A percentile compares a stretch with the other conserved stretches of the same genome.
Conservation (phyloP, 352 stramenopile genomes). For the Phytopythium kandeliae region DNA sequence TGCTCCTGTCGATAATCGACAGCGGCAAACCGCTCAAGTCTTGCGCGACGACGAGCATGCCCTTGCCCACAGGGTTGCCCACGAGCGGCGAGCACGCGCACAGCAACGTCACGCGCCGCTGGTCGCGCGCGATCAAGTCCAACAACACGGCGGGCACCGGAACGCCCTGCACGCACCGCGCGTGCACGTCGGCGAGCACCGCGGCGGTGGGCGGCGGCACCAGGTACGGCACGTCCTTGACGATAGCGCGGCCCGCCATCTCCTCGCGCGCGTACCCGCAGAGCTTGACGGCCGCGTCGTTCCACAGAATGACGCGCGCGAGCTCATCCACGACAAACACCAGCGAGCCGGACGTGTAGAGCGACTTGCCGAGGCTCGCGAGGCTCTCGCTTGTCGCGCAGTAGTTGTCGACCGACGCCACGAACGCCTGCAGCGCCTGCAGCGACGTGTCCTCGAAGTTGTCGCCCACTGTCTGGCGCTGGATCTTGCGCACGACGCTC, state of each 20-base stretch:
- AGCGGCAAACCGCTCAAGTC: constrained; percentile 51
- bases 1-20: constrained; percentile 27
- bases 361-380: constrained; percentile 73
- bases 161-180: constrained; percentile 49
- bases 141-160: constrained; percentile 47
- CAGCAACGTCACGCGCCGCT: constrained; percentile 55
- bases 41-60: constrained; percentile 79
- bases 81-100: constrained; percentile 67
- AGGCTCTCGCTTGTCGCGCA: constrained; percentile 74
- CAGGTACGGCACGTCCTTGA: constrained; percentile 66
- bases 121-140: constrained; percentile 52
- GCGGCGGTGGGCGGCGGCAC: constrained; percentile 49
- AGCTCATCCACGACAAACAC: constrained; percentile 82
- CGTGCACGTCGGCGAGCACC: constrained; percentile 50
- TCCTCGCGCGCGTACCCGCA: constrained; percentile 76
- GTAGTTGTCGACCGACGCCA: constrained; percentile 65
- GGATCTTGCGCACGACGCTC: constrained; percentile 64
- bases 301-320: constrained; percentile 86
- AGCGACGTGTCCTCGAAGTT: constrained; percentile 62
- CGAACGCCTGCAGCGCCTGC: constrained; percentile 68
- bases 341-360: constrained; percentile 69
- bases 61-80: constrained; percentile 63
- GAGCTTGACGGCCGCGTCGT: constrained; percentile 68
- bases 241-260: constrained; percentile 67
- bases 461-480: constrained; percentile 75